A percentile compares a stretch with the other conserved stretches of the same genome.
These are phyloP conservation scores for Ceriops tagal DNA, from an alignment of 345 rosid species.

Conservation along the genomic window DNA sequence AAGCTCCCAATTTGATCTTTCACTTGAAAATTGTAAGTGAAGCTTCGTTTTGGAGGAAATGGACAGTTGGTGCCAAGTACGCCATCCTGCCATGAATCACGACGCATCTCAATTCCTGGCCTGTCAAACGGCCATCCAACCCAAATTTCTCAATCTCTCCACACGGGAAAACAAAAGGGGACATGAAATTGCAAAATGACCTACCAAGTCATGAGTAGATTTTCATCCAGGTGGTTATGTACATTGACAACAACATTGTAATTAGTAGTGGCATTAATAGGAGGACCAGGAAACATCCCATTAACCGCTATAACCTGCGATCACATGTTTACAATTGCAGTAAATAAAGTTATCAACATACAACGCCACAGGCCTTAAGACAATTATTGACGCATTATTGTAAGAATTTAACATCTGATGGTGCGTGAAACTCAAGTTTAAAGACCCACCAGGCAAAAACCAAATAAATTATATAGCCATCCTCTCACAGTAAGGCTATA, in stretches of 20 bases:
- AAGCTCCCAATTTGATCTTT: constrained; percentile 19
- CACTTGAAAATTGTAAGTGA: constrained; percentile 12
- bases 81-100: constrained; percentile 15
- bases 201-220: constrained; percentile 80
- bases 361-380: too few species aligned
- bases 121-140: constrained; percentile 6
- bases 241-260: constrained; percentile 66
- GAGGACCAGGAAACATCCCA: constrained; percentile 70
- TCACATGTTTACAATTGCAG: background rate
- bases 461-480: too few species aligned
- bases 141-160: constrained; percentile 2
- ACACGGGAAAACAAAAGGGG: background rate
- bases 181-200: background rate
- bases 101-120: constrained; percentile 13
- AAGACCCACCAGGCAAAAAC: too few species aligned
- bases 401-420: too few species aligned
- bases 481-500: too few species aligned
- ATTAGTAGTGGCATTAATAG: constrained; percentile 74
- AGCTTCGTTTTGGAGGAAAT: constrained; percentile 6
- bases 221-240: constrained; percentile 62
- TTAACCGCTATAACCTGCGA: constrained; percentile 83
- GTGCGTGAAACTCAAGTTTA: too few species aligned
- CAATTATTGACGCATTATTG: too few species aligned
- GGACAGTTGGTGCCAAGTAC: constrained; percentile 14
- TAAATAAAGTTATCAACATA: background rate